phyloP scores from a whole-genome alignment of 2,329 filamentous ascomycete species.

The Pseudocercospora fijiensis region DNA sequence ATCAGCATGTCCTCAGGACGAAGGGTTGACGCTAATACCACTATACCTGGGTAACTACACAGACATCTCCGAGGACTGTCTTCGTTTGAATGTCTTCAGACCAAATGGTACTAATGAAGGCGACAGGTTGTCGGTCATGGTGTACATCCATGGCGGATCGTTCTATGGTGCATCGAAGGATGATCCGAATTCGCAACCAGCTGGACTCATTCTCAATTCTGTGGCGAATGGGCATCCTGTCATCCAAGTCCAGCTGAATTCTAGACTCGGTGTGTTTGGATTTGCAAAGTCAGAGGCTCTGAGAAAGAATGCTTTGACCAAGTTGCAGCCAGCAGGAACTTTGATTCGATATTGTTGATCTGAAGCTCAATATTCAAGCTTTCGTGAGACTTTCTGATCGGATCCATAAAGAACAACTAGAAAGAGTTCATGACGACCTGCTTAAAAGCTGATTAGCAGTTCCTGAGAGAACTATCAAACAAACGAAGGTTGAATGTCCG shows the following conservation, averaged over 20 bases:
- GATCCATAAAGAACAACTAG: background rate
- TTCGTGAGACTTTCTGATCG: background rate
- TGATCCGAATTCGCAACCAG: constrained; percentile 44
- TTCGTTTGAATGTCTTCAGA: constrained; percentile 33
- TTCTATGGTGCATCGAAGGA: constrained; percentile 28
- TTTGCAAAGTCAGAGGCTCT: constrained; percentile 40
- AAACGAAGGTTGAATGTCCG: background rate
- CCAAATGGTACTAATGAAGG: constrained; percentile 28
- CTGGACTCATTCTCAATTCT: constrained; percentile 50
- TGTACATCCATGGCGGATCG: constrained; percentile 32
- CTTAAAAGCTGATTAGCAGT: background rate
- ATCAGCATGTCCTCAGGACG: background rate
- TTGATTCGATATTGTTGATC: background rate
- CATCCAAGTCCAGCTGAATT: constrained; percentile 36
- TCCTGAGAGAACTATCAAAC: background rate
- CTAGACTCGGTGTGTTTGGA: constrained; percentile 42
- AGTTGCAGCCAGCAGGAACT: background rate
- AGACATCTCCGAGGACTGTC: constrained; percentile 32
- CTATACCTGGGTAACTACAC: constrained; percentile 21
- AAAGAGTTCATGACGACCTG: background rate
- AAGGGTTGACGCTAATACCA: constrained; percentile 1
- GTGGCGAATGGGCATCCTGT: constrained; percentile 45
- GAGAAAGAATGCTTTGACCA: constrained; percentile 30
- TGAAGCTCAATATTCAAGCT: background rate
- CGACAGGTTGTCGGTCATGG: constrained; percentile 41